Conservation (phyloP, 1,139 yeast species). For the Blastobotrys illinoisensis region DNA sequence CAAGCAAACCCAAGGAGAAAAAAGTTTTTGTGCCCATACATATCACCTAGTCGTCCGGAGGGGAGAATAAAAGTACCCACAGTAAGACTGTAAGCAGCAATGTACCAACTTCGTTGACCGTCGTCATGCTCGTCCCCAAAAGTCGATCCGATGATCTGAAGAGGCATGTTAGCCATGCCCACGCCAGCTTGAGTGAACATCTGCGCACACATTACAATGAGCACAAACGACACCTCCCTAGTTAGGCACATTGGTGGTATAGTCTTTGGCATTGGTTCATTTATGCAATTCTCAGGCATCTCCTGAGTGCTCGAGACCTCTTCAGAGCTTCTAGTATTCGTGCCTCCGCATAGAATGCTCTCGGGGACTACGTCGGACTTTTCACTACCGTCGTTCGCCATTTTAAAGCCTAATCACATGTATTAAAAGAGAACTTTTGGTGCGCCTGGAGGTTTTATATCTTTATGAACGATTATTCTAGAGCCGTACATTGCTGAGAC, state of each 20-base stretch:
- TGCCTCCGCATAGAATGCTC: neutral
- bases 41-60: constrained; percentile 61
- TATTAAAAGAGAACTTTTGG: no score
- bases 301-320: neutral
- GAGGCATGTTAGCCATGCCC: constrained; percentile 42
- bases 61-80: constrained; percentile 58
- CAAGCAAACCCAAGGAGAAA: constrained; percentile 46
- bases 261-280: neutral
- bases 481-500: neutral
- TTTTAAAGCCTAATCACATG: neutral
- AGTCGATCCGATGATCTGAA: constrained; percentile 35
- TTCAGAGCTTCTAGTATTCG: neutral
- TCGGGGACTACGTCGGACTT: neutral
- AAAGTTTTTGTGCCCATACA: constrained; percentile 50
- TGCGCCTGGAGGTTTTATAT: no score
- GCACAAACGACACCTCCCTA: constrained; percentile 28
- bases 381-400: neutral
- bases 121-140: constrained; percentile 34
- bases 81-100: constrained; percentile 53
- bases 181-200: constrained; percentile 47
- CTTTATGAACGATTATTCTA: neutral
- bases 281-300: neutral
- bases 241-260: neutral
- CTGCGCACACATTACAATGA: constrained; percentile 40
- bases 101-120: constrained; percentile 54